phyloP scores from a whole-genome alignment of 108 stramenopile genomes.

The Skeletonema grethae region DNA sequence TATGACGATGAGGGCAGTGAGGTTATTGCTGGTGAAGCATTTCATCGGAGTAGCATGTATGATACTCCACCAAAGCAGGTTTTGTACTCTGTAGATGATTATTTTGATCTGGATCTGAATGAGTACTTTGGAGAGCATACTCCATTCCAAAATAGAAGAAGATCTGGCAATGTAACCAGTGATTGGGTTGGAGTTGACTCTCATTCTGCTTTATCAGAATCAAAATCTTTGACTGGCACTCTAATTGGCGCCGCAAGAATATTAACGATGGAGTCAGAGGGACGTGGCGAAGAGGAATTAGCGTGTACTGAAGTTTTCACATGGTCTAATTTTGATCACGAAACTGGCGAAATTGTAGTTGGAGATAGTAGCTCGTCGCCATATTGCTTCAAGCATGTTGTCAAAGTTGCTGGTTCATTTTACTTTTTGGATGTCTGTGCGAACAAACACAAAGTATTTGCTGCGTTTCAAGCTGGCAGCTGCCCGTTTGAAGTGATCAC shows the following conservation, averaged over 20 bases:
- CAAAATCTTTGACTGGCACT: slow-evolving; percentile 18
- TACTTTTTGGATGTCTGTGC: slow-evolving; percentile 54
- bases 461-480: slow-evolving; percentile 29
- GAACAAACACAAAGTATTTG: slow-evolving; percentile 43
- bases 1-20: slow-evolving; percentile 24
- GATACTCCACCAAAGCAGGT: slow-evolving; percentile 32
- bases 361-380: neutral
- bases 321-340: slow-evolving; percentile 28
- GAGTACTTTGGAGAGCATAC: slow-evolving; percentile 48
- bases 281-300: slow-evolving; percentile 11
- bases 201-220: slow-evolving; percentile 36
- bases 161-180: slow-evolving; percentile 49
- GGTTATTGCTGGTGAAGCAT: slow-evolving; percentile 42
- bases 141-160: slow-evolving; percentile 12
- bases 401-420: slow-evolving; percentile 40
- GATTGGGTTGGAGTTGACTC: slow-evolving; percentile 58
- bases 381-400: slow-evolving; percentile 32
- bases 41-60: slow-evolving; percentile 33
- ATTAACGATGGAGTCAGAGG: slow-evolving; percentile 26
- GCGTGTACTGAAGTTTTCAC: slow-evolving; percentile 42
- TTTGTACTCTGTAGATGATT: slow-evolving; percentile 43
- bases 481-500: slow-evolving; percentile 9
- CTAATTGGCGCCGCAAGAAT: slow-evolving; percentile 46
- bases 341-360: neutral
- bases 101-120: slow-evolving; percentile 53